phyloP scores from a whole-genome alignment of 768 basidiomycete genomes.

The Auricularia sp. region DNA sequence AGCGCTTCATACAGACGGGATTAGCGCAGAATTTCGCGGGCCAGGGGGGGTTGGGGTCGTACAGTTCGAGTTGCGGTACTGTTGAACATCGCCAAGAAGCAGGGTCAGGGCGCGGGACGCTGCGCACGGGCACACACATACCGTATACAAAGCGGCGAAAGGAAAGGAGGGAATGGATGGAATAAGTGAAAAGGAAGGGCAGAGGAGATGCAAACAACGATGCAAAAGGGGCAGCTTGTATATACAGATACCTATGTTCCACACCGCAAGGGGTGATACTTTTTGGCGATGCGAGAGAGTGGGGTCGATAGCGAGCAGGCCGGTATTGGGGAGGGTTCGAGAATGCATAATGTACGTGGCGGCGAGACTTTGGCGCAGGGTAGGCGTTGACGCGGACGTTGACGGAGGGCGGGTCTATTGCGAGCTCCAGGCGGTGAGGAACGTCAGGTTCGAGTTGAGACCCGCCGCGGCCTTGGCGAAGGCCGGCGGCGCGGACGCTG shows the following conservation, averaged over 20 bases:
- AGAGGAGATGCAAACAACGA: no score
- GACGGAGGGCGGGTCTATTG: not conserved
- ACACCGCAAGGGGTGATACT: not conserved
- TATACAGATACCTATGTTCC: not conserved
- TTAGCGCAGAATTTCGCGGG: no score
- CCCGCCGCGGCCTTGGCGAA: not conserved
- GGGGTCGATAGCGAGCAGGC: not conserved
- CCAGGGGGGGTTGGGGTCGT: no score
- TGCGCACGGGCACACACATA: not conserved
- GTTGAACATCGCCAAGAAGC: not conserved
- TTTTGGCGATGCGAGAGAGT: not conserved
- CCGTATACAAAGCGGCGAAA: not conserved
- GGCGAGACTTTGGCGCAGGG: no score
- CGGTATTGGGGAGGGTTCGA: not conserved
- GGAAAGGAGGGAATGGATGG: not conserved
- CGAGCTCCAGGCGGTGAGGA: not conserved
- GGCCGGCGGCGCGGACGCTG: not conserved
- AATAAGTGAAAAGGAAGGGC: not conserved
- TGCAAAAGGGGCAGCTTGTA: no score
- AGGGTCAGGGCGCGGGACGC: not conserved
- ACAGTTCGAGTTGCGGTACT: no score
- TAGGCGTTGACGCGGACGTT: no score
- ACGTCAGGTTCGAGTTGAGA: not conserved
- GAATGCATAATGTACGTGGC: not conserved
- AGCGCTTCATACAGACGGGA: no score